Evolutionary conservation across 306 rosid species (phyloP).

Genomic region (Fragaria vesca): DNA sequence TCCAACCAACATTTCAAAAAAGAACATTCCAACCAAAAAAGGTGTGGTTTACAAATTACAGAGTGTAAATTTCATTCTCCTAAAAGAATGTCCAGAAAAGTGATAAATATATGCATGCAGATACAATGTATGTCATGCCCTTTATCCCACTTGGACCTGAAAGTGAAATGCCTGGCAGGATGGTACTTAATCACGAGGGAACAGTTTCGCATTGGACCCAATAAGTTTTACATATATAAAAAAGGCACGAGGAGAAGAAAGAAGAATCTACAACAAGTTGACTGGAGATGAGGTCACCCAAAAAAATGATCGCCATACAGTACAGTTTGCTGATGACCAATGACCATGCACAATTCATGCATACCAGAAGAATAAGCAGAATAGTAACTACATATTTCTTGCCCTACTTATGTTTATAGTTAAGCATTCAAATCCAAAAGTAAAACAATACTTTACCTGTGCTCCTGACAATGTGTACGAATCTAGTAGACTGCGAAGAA

Average conservation of each 20-base stretch:
- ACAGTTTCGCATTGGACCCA: not conserved
- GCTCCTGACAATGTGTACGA: conserved; percentile 79
- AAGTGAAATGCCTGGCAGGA: not conserved
- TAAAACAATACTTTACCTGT: conserved; percentile 47
- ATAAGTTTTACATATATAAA: not conserved
- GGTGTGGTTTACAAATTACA: not conserved
- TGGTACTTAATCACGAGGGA: not conserved
- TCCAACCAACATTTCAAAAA: too few relatives aligned
- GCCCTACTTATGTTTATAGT: not conserved
- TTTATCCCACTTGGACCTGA: not conserved
- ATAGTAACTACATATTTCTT: not conserved
- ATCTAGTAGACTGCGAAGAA: conserved; percentile 88
- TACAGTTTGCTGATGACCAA: not conserved
- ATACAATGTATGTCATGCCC: not conserved
- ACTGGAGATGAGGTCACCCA: not conserved
- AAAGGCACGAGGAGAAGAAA: not conserved
- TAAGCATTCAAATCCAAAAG: not conserved
- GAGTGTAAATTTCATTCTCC: not conserved
- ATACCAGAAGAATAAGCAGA: not conserved
- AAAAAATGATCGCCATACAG: not conserved
- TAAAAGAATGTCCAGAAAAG: not conserved
- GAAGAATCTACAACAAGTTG: not conserved
- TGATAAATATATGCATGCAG: not conserved
- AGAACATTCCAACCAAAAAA: not conserved
- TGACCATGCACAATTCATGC: not conserved